Conservation (phyloP, 345 rosid genomes). For the Combretum micranthum region DNA sequence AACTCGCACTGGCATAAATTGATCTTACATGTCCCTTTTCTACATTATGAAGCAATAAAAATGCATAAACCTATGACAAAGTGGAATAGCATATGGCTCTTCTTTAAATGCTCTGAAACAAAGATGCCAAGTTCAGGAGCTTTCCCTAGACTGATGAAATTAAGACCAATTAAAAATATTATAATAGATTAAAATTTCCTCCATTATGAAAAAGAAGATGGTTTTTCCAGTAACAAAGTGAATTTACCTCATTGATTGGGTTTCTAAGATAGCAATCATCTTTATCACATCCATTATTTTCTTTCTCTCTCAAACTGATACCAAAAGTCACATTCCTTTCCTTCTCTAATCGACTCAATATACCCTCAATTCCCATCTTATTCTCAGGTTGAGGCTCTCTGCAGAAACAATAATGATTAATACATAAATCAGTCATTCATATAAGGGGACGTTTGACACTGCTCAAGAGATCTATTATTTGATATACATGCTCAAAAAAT, state of each 20-base stretch:
- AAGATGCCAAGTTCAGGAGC: too few relatives aligned
- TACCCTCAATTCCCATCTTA: conserved; percentile 77
- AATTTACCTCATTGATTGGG: conserved; percentile 42
- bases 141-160: too few relatives aligned
- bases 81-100: too few relatives aligned
- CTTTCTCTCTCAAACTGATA: conserved; percentile 42
- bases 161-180: too few relatives aligned
- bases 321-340: conserved; percentile 70
- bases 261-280: conserved; percentile 29
- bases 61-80: too few relatives aligned
- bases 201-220: not conserved
- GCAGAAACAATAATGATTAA: conserved; percentile 17
- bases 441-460: not conserved
- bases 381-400: conserved; percentile 40
- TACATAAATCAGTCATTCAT: conserved; percentile 5
- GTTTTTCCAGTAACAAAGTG: conserved; percentile 9
- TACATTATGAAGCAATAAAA: too few relatives aligned
- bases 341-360: conserved; percentile 70
- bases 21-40: too few relatives aligned
- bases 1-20: too few relatives aligned
- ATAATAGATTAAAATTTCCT: too few relatives aligned
- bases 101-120: too few relatives aligned
- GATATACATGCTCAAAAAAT: not conserved
- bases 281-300: conserved; percentile 14
- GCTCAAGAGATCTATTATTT: not conserved